Conservation (phyloP, 1,284 basidiomycete species). For the Naganishia sp. region DNA sequence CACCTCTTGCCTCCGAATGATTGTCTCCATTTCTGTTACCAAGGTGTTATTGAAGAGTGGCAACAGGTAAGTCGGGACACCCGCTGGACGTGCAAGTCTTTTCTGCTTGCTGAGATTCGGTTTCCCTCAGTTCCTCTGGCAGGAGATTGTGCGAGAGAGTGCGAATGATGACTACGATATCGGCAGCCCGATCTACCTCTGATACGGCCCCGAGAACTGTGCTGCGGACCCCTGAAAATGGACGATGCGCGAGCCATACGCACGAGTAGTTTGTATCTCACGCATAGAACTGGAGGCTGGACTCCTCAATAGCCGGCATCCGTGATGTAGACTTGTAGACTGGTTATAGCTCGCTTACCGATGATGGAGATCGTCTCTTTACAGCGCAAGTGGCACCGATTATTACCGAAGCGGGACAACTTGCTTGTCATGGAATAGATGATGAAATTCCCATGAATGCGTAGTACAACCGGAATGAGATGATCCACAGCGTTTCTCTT, state of each 20-base stretch:
- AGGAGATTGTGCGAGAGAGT: slow-evolving; percentile 15
- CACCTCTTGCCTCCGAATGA: slow-evolving; percentile 30
- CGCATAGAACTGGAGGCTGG: no score
- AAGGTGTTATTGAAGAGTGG: slow-evolving; percentile 31
- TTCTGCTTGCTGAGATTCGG: background rate
- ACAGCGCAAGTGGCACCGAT: background rate
- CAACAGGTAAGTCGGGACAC: slow-evolving; percentile 16
- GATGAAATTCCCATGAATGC: slow-evolving; percentile 12
- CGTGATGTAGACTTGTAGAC: no score
- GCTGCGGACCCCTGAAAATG: background rate
- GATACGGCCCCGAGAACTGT: background rate
- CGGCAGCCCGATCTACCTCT: slow-evolving; percentile 15
- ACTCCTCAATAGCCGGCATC: no score
- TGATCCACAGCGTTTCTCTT: background rate
- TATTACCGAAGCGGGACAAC: background rate
- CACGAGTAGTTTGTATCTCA: no score
- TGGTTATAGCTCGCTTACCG: no score
- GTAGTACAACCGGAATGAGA: slow-evolving; percentile 12
- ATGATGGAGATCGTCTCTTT: no score
- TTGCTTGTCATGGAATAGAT: no score
- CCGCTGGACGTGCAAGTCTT: background rate
- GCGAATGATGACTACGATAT: slow-evolving; percentile 16
- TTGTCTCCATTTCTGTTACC: slow-evolving; percentile 30
- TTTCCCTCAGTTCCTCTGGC: slow-evolving; percentile 26
- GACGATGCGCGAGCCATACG: no score